Percentiles rank a stretch among this genome's conserved stretches.
Conservation (phyloP, 2,329 filamentous ascomycete genomes). For the Xylaria sp. region DNA sequence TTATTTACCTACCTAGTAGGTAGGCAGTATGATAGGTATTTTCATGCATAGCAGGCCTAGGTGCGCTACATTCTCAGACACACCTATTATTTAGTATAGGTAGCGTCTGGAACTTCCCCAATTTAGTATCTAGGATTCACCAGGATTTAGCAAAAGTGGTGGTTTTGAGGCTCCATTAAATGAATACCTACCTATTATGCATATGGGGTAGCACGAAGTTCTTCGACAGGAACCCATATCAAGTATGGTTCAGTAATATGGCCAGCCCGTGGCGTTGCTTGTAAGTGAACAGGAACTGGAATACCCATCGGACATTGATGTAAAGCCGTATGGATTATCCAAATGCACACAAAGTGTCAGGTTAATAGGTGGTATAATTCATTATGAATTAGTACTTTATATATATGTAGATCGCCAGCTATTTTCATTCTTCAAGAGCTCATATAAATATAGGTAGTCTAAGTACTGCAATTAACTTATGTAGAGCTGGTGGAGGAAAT, state of each 20-base stretch:
- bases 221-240: not conserved
- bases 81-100: not conserved
- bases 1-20: too few species aligned
- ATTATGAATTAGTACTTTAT: not conserved
- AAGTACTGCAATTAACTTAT: not conserved
- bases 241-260: not conserved
- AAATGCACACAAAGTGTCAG: not conserved
- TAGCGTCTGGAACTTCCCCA: not conserved
- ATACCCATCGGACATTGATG: conserved; percentile 5
- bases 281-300: not conserved
- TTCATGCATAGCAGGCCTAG: conserved; percentile 21
- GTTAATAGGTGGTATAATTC: not conserved
- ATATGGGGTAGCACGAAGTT: not conserved
- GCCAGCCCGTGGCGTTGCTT: too few species aligned
- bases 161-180: conserved; percentile 1
- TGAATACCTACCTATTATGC: not conserved
- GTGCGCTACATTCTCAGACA: conserved; percentile 1
- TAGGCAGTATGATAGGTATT: not conserved
- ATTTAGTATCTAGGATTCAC: not conserved
- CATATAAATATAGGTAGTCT: too few species aligned
- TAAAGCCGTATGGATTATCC: not conserved
- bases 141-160: not conserved
- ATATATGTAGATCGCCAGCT: too few species aligned
- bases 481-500: not conserved
- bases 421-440: not conserved